A percentile compares a stretch with the other conserved stretches of the same genome.
Conservation (phyloP, 805 yeast species). For the Hanseniaspora taiwanica region DNA sequence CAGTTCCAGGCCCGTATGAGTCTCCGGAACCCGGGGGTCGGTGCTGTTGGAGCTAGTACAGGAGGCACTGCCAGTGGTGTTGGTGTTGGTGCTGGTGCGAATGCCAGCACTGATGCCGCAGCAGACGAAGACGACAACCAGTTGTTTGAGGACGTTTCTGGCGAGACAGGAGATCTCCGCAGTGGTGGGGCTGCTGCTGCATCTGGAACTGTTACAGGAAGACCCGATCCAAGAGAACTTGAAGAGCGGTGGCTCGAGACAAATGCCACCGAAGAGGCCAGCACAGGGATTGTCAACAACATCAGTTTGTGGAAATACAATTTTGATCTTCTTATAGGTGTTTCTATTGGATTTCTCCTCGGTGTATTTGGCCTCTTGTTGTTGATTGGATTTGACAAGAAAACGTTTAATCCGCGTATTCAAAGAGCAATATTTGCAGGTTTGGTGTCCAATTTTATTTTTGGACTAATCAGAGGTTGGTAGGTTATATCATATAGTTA, state of each 20-base stretch:
- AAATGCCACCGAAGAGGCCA: constrained; percentile 42
- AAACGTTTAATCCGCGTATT: constrained; percentile 47
- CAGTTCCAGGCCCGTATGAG: constrained; percentile 69
- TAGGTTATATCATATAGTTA: constrained; percentile 2
- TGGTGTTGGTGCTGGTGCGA: constrained; percentile 10
- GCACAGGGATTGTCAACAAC: constrained; percentile 31
- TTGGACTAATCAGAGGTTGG: constrained; percentile 40
- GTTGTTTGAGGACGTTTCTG: not conserved
- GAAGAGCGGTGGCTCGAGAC: constrained; percentile 87
- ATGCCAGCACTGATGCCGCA: constrained; percentile 7
- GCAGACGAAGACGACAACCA: not conserved
- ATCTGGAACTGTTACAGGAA: constrained; percentile 7
- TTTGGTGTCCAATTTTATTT: constrained; percentile 48
- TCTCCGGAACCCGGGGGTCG: constrained; percentile 18
- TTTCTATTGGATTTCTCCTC: constrained; percentile 57
- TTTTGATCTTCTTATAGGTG: constrained; percentile 56
- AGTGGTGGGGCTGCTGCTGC: not conserved
- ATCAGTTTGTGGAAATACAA: constrained; percentile 34
- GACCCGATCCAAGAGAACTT: constrained; percentile 21
- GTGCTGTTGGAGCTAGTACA: constrained; percentile 9
- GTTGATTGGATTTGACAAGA: constrained; percentile 29
- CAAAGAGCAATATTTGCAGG: constrained; percentile 64
- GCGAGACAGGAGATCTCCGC: not conserved
- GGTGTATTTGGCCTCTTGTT: constrained; percentile 63
- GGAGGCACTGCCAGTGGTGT: constrained; percentile 8